A percentile compares a stretch with the other conserved stretches of the same genome.
Evolutionary conservation across 1,284 basidiomycete species (phyloP).

Genomic region (Anthracocystis walkeri): DNA sequence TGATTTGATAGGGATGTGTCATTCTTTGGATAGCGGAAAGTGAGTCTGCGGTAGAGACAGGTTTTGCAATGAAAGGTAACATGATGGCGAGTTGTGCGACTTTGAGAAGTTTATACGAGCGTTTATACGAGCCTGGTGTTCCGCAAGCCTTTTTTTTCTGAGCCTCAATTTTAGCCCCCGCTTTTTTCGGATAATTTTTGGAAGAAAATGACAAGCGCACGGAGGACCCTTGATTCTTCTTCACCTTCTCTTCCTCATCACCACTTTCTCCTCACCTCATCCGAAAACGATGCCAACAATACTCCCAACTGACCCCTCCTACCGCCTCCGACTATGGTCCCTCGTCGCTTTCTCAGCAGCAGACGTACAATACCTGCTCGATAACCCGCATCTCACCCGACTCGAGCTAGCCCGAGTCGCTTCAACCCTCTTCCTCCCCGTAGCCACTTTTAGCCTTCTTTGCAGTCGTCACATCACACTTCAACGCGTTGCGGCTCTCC

Average conservation of each 20-base stretch:
- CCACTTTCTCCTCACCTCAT: not conserved
- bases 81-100: no score
- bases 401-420: not conserved
- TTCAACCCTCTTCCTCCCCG: constrained; percentile 1
- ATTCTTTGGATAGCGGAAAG: no score
- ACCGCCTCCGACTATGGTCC: not conserved
- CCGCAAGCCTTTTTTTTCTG: no score
- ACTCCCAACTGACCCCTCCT: not conserved
- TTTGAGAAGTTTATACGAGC: not conserved
- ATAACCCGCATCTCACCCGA: not conserved
- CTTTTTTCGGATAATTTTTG: no score
- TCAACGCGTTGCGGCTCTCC: constrained; percentile 9
- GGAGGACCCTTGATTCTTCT: not conserved
- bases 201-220: not conserved
- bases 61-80: no score
- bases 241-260: not conserved
- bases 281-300: constrained; percentile 10
- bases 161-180: no score
- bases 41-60: no score
- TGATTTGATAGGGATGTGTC: no score
- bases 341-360: not conserved
- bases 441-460: constrained; percentile 13
- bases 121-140: no score
- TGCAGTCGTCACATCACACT: constrained; percentile 16
- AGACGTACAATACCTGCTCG: not conserved